Percentiles rank a stretch among this genome's conserved stretches.
Conservation (phyloP, 768 basidiomycete genomes). For the Phallus indusiatus region DNA sequence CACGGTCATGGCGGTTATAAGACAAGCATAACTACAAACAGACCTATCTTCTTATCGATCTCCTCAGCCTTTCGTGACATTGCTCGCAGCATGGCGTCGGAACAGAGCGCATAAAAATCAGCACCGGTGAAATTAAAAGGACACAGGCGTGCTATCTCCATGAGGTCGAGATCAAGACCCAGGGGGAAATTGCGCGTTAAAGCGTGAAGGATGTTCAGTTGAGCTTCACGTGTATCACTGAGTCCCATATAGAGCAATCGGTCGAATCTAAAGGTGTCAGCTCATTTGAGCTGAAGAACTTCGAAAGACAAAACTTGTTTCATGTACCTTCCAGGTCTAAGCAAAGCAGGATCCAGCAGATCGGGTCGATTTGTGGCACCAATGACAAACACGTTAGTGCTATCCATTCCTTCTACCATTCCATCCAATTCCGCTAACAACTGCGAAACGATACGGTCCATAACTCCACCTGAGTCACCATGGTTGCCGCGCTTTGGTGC, state of each 20-base stretch:
- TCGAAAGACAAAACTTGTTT: background rate
- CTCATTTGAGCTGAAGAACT: background rate
- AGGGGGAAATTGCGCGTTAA: conserved; percentile 89
- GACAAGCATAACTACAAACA: conserved; percentile 10
- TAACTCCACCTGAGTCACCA: conserved; percentile 94
- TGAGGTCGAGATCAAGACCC: conserved; percentile 55
- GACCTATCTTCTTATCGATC: conserved; percentile 70
- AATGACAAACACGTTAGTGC: conserved; percentile 81
- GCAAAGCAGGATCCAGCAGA: conserved; percentile 77
- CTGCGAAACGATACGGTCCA: conserved; percentile 97
- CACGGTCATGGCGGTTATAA: background rate
- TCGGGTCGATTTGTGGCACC: conserved; percentile 95
- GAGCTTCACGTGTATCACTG: conserved; percentile 77
- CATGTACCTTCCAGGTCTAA: conserved; percentile 76
- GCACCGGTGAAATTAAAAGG: conserved; percentile 95
- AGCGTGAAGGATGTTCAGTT: conserved; percentile 79
- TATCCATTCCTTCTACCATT: conserved; percentile 55
- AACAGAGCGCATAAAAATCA: conserved; percentile 95
- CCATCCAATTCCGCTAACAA: conserved; percentile 90
- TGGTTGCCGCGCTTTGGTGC: conserved; percentile 93
- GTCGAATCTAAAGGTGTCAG: conserved; percentile 61
- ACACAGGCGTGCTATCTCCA: conserved; percentile 56
- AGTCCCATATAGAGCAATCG: conserved; percentile 93
- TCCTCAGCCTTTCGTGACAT: conserved; percentile 82
- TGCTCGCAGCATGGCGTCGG: conserved; percentile 91